phyloP scores from a whole-genome alignment of 352 stramenopile species.

The Phytophthora constricta region DNA sequence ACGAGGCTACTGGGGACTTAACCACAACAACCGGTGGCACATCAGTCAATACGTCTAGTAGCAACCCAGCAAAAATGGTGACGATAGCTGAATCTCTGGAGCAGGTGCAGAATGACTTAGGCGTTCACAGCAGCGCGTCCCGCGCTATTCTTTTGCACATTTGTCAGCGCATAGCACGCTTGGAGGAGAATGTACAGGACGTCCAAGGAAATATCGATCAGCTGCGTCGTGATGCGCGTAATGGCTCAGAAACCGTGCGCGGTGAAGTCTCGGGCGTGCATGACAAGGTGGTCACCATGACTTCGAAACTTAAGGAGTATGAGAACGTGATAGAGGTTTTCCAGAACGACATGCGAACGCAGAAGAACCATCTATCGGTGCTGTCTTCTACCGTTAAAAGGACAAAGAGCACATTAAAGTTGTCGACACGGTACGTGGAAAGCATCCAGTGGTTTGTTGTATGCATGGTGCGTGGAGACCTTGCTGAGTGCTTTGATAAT shows the following conservation, averaged over 20 bases:
- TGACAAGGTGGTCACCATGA: conserved; percentile 52
- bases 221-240: conserved; percentile 45
- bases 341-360: conserved; percentile 66
- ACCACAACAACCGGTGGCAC: background rate
- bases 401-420: conserved; percentile 64
- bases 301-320: conserved; percentile 64
- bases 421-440: conserved; percentile 51
- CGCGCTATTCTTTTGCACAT: conserved; percentile 70
- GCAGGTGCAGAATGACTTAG: conserved; percentile 59
- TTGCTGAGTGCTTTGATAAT: background rate
- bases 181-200: conserved; percentile 55
- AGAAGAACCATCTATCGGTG: conserved; percentile 52
- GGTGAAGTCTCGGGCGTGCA: conserved; percentile 56
- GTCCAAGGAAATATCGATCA: conserved; percentile 51
- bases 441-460: background rate
- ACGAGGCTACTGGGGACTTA: background rate
- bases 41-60: background rate
- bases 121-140: conserved; percentile 56
- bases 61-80: background rate
- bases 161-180: conserved; percentile 57
- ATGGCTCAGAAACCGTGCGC: conserved; percentile 52
- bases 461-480: background rate
- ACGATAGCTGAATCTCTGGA: conserved; percentile 39
- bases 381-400: conserved; percentile 61
- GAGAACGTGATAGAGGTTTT: conserved; percentile 66